phyloP scores from a whole-genome alignment of 495 filamentous ascomycete species.

The Hyaloscypha hepaticicola region DNA sequence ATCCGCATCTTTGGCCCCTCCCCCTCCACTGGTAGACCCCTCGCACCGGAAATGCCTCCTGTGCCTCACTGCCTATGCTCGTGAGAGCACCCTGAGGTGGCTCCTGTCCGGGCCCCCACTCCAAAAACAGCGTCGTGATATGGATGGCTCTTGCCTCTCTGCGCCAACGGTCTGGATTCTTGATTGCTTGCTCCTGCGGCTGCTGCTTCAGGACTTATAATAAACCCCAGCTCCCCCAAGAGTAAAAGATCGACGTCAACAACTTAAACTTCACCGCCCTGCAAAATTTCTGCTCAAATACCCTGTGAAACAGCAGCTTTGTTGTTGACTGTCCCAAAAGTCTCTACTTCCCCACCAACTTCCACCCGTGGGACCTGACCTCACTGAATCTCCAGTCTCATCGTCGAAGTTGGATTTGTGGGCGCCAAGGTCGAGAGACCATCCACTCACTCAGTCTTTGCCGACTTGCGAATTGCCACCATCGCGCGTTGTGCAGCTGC shows the following conservation, averaged over 20 bases:
- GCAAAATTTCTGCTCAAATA: background rate
- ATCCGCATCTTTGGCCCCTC: background rate
- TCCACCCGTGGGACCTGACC: background rate
- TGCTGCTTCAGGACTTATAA: background rate
- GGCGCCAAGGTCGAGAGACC: background rate
- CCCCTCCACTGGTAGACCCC: background rate
- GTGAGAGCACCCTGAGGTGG: background rate
- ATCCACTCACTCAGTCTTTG: background rate
- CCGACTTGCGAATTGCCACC: background rate
- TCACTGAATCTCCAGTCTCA: background rate
- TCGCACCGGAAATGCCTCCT: slow-evolving; percentile 3
- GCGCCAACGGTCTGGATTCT: background rate
- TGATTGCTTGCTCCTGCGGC: background rate
- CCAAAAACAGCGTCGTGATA: slow-evolving; percentile 1
- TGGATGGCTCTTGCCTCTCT: background rate
- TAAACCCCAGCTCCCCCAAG: background rate
- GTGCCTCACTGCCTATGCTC: background rate
- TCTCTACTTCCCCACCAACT: background rate
- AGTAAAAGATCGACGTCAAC: slow-evolving; percentile 1
- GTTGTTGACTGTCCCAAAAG: background rate
- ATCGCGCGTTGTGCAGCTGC: background rate
- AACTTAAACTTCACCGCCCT: background rate
- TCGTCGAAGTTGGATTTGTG: background rate
- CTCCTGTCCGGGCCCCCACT: background rate
- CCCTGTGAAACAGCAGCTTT: background rate